Conservation (phyloP, 2,329 filamentous ascomycete species). For the Calonectria pseudoturangicola region DNA sequence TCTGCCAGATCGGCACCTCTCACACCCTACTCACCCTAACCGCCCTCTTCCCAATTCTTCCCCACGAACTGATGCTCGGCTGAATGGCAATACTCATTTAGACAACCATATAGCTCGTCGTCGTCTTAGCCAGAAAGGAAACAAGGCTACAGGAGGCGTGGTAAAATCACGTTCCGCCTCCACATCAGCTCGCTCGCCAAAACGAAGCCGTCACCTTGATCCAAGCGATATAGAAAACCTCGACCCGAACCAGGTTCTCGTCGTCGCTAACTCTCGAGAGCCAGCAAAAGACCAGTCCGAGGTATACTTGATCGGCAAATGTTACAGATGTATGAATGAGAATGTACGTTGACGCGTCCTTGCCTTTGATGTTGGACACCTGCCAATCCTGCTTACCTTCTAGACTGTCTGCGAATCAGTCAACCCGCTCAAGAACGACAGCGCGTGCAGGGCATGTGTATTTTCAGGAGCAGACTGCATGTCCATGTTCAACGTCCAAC, state of each 20-base stretch:
- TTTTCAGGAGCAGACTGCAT: background rate
- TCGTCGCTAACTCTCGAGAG: background rate
- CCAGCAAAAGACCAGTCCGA: background rate
- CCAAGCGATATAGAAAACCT: background rate
- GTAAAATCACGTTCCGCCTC: background rate
- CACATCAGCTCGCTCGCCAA: background rate
- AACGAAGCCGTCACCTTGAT: background rate
- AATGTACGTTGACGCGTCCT: background rate
- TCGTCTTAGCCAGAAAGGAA: background rate
- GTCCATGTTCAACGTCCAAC: background rate
- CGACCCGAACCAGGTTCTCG: background rate
- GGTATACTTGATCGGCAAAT: background rate
- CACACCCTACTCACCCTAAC: too few species aligned
- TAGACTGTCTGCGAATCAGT: background rate
- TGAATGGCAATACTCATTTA: too few species aligned
- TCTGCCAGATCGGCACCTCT: too few species aligned
- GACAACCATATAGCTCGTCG: too few species aligned
- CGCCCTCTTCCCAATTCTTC: too few species aligned
- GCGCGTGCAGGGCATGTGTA: background rate
- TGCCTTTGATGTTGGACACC: background rate
- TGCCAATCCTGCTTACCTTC: constrained; percentile 2
- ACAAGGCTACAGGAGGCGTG: background rate
- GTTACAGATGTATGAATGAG: background rate
- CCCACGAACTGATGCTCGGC: too few species aligned
- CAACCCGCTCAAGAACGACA: background rate